These are phyloP conservation scores for Syzygium malaccense DNA, from an alignment of 441 rosid species.

Conservation along the genomic window DNA sequence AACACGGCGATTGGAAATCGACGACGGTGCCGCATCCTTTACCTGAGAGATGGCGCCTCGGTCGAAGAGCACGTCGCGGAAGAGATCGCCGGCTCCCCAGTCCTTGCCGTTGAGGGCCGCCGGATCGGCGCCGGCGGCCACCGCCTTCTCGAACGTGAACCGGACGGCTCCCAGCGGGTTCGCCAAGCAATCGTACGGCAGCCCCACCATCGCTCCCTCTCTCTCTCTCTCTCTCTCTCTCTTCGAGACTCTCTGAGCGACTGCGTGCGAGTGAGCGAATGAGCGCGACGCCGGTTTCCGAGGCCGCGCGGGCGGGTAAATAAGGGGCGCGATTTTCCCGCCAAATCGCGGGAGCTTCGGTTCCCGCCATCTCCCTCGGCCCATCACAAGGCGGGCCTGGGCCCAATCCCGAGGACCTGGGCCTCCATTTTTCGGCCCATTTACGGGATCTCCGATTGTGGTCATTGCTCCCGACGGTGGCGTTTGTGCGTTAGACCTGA, in stretches of 20 bases:
- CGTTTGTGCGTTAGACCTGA: neutral
- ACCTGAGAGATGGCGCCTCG: constrained; percentile 57
- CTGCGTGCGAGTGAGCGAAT: neutral
- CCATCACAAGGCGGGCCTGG: neutral
- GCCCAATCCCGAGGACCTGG: neutral
- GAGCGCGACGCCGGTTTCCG: neutral
- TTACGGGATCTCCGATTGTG: neutral
- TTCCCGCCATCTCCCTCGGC: constrained; percentile 31
- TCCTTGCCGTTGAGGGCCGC: constrained; percentile 64
- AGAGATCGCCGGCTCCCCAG: constrained; percentile 76
- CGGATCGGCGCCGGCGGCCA: constrained; percentile 54
- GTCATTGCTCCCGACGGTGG: neutral
- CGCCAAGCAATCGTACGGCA: constrained; percentile 61
- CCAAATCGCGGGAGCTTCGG: constrained; percentile 15
- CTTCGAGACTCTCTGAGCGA: neutral
- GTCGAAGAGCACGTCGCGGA: constrained; percentile 62
- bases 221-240: neutral
- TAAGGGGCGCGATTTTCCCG: constrained; percentile 25
- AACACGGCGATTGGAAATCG: neutral
- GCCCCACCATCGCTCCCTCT: constrained; percentile 58
- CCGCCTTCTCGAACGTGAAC: constrained; percentile 60
- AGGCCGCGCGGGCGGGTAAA: neutral
- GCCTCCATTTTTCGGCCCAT: neutral
- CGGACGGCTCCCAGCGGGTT: constrained; percentile 93
- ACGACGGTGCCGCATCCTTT: neutral